These are phyloP conservation scores for Alternaria consortialis DNA, from an alignment of 2,329 filamentous ascomycete species.

Conservation along the genomic window DNA sequence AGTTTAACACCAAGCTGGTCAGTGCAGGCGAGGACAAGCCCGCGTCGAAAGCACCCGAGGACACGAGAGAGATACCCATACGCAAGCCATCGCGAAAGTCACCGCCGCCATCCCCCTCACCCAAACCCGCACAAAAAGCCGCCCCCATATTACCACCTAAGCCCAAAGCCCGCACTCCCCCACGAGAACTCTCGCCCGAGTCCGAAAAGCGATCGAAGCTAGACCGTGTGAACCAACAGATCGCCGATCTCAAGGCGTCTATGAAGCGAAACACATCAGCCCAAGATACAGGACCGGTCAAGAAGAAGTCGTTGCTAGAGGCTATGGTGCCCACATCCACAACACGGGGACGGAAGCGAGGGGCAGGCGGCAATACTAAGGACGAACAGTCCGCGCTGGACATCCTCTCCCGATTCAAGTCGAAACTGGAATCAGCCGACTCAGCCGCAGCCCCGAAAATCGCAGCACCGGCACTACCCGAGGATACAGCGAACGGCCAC, in stretches of 20 bases:
- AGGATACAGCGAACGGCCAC: conserved; percentile 25
- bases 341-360: conserved; percentile 74
- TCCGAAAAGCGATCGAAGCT: conserved; percentile 57
- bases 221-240: conserved; percentile 79
- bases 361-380: conserved; percentile 63
- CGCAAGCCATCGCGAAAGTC: conserved; percentile 41
- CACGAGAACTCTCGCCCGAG: conserved; percentile 53
- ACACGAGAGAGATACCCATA: conserved; percentile 41
- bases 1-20: conserved; percentile 80
- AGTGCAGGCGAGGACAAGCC: conserved; percentile 52
- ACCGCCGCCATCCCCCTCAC: conserved; percentile 35
- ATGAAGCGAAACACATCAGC: conserved; percentile 71
- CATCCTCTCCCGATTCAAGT: conserved; percentile 80
- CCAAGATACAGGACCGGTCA: conserved; percentile 49
- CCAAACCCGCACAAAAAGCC: conserved; percentile 26
- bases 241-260: conserved; percentile 80
- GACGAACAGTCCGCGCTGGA: conserved; percentile 67
- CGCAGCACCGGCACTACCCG: conserved; percentile 28
- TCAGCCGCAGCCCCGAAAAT: conserved; percentile 51
- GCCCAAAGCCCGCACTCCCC: conserved; percentile 34
- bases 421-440: conserved; percentile 67
- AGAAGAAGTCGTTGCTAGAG: conserved; percentile 71
- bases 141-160: conserved; percentile 24
- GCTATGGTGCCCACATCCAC: conserved; percentile 77
- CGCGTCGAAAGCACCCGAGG: conserved; percentile 51